Conservation (phyloP, 768 basidiomycete species). For the Piloderma croceum region DNA sequence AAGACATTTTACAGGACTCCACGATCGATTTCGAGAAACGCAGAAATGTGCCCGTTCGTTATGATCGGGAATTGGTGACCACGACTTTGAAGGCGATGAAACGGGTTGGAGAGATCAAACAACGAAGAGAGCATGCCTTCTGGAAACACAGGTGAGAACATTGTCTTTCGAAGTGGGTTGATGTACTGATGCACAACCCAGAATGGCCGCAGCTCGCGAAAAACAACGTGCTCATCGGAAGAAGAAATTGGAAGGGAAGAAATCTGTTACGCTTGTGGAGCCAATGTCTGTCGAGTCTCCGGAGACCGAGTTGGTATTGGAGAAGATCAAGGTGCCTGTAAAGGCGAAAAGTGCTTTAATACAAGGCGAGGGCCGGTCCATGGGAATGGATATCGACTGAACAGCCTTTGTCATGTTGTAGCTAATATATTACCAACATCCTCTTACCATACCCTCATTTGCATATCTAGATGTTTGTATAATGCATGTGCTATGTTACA, state of each 20-base stretch:
- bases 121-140: constrained; percentile 87
- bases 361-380: constrained; percentile 76
- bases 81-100: constrained; percentile 97
- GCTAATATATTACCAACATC: no score
- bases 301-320: constrained; percentile 38
- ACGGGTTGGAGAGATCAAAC: constrained; percentile 87
- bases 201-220: constrained; percentile 81
- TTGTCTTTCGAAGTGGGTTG: neutral
- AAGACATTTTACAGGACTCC: constrained; percentile 68
- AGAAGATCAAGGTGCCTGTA: constrained; percentile 71
- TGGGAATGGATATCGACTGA: constrained; percentile 89
- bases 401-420: no score
- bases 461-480: neutral
- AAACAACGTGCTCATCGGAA: constrained; percentile 71
- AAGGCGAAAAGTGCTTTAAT: constrained; percentile 71
- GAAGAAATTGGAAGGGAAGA: constrained; percentile 49
- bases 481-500: constrained; percentile 16
- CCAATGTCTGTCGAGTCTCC: constrained; percentile 48
- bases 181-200: no score
- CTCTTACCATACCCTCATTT: no score
- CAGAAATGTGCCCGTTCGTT: constrained; percentile 93
- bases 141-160: constrained; percentile 78
- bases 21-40: constrained; percentile 99
- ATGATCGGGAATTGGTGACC: constrained; percentile 88
- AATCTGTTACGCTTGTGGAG: constrained; percentile 60